Base-by-base conservation (phyloP, 1,284 basidiomycete genomes). In the Malassezia restricta region DNA sequence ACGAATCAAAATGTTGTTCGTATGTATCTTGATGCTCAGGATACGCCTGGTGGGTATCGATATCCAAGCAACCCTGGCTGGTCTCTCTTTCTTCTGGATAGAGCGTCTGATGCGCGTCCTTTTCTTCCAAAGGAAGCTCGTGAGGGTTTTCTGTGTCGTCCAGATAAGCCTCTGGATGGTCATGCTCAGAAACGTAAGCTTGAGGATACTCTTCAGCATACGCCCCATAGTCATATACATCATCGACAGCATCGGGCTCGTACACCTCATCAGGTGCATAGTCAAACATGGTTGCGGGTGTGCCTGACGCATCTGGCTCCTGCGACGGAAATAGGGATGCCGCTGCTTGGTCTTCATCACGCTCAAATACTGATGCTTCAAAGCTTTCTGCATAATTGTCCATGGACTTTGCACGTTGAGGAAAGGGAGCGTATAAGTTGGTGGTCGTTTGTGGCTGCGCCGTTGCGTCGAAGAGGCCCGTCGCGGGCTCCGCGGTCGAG, bases 311-410 rank as follows among this genome's bases (percentile, higher is more conserved):
- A 9, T n/a, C 39, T 9, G 12, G 9, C 11, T 40, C 39, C n/a
- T 9, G 11, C 20, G 39, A 12, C 12, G 12, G 11, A 40, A 40
- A 40, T 15, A 40, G 17, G 20, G 39, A 40, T 11, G 39, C 9
- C 11, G 39, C 39, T 12, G 39, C 39, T 2, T 35, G 42, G 11
- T 24, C 31, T 38, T 39, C 24, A 8, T 8, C 6, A 8, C 28
- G 29, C 44, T 38, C 11, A 27, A 38, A 17, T 17, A 47, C 32
- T 7, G 11, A n/a, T 24, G 33, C 35, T 15, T 47, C 44, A 20
- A 47, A 37, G 14, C 15, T 29, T 11, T 33, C 44, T 5, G 44
- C 44, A 39, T 28, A 47, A 20, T 47, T 47, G 44, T 35, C 20
- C 8, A 35, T 39, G 17, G 33, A 33, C 7, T 20, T 47, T 3